Evolutionary conservation across 441 rosid genomes (phyloP).

Genomic region (Omphalea diandra): DNA sequence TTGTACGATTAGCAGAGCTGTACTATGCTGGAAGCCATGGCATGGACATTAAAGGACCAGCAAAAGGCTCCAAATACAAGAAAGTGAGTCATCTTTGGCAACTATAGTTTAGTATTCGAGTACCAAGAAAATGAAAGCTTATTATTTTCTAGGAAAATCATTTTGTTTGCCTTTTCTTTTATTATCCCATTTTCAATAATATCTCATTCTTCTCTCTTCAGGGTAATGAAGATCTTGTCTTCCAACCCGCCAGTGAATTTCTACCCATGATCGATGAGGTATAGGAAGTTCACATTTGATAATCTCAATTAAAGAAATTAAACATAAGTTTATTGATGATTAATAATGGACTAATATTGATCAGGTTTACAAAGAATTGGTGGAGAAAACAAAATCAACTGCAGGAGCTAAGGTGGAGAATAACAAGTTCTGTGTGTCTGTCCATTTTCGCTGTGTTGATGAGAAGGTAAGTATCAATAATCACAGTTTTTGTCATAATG

Average conservation of each 20-base stretch:
- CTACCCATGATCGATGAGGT: constrained; percentile 79
- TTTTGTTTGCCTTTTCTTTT: not conserved
- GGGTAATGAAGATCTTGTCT: constrained; percentile 46
- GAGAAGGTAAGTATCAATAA: constrained; percentile 50
- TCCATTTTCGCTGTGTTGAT: constrained; percentile 73
- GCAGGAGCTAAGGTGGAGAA: constrained; percentile 75
- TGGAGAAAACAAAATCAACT: constrained; percentile 58
- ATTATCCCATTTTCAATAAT: not conserved
- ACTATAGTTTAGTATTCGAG: too few relatives aligned
- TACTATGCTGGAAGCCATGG: constrained; percentile 99
- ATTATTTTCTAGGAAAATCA: too few relatives aligned
- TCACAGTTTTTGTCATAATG: not conserved
- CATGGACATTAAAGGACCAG: constrained; percentile 97
- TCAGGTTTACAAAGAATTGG: constrained; percentile 54
- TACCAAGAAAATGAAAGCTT: not conserved
- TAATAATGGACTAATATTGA: too few relatives aligned
- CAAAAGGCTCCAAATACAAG: constrained; percentile 56
- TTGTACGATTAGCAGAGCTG: constrained; percentile 76
- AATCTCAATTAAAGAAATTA: too few relatives aligned
- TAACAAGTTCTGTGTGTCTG: constrained; percentile 78
- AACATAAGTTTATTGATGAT: too few relatives aligned
- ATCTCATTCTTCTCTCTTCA: constrained; percentile 16
- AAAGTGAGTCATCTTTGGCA: constrained; percentile 44
- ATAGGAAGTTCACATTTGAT: not conserved
- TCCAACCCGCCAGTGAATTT: constrained; percentile 68